phyloP scores from a whole-genome alignment of 176 grass and related monocot genomes.

The Leersia perrieri region DNA sequence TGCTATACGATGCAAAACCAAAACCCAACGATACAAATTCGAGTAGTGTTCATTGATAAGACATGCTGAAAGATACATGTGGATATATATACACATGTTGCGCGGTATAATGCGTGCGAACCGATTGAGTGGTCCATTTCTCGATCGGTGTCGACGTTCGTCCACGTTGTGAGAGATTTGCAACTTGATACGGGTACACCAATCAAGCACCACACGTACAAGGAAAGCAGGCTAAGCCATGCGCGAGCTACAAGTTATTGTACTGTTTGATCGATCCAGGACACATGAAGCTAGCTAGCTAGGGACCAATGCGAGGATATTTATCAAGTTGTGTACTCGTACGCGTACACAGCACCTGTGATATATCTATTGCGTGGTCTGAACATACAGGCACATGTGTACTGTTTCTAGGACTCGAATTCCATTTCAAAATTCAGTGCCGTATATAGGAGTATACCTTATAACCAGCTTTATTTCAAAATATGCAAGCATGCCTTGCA shows the following conservation, averaged over 20 bases:
- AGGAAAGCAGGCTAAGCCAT: neutral
- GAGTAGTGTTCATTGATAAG: neutral
- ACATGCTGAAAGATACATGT: too few relatives aligned
- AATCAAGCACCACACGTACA: neutral
- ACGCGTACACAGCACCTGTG: neutral
- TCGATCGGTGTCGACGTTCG: neutral
- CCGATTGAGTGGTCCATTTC: neutral
- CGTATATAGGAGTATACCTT: too few relatives aligned
- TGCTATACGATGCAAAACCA: too few relatives aligned
- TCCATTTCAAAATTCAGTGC: neutral
- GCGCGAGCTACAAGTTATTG: neutral
- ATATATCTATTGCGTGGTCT: neutral
- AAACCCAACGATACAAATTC: neutral
- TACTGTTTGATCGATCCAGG: neutral
- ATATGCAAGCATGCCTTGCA: neutral
- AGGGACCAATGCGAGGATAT: neutral
- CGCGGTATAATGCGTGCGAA: neutral
- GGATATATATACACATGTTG: neutral
- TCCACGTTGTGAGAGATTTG: neutral
- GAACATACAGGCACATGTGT: neutral
- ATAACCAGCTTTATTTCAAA: neutral
- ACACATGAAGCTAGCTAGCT: neutral
- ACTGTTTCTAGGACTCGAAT: neutral
- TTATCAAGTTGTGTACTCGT: neutral
- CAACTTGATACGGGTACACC: neutral